phyloP scores from a whole-genome alignment of 352 stramenopile genomes.

The Globisporangium paroecandrum region DNA sequence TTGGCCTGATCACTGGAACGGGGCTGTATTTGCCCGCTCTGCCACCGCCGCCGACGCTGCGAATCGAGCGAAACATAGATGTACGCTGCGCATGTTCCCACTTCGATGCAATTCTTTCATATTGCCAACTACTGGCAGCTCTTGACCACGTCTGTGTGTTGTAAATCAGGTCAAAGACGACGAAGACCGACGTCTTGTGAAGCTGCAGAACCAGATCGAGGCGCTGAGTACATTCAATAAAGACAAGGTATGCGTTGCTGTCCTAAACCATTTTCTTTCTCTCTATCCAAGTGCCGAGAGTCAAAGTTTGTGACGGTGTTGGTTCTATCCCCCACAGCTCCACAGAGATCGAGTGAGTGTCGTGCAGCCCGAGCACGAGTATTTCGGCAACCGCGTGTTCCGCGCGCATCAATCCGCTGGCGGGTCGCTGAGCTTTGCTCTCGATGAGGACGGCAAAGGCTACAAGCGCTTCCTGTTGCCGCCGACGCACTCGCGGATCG shows the following conservation, averaged over 20 bases:
- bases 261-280: not conserved
- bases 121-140: not conserved
- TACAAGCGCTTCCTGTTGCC: slow-evolving; percentile 41
- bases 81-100: slow-evolving; percentile 31
- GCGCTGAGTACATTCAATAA: slow-evolving; percentile 79
- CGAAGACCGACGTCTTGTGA: slow-evolving; percentile 91
- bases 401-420: slow-evolving; percentile 27
- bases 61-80: slow-evolving; percentile 94
- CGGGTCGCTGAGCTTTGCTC: slow-evolving; percentile 15
- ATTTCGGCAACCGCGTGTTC: slow-evolving; percentile 30
- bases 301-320: not conserved
- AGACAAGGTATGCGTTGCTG: slow-evolving; percentile 43
- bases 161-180: slow-evolving; percentile 85
- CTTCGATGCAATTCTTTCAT: not conserved
- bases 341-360: slow-evolving; percentile 61
- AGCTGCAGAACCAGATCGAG: slow-evolving; percentile 93
- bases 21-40: slow-evolving; percentile 93
- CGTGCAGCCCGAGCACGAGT: slow-evolving; percentile 61
- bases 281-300: not conserved
- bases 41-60: slow-evolving; percentile 89
- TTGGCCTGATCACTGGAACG: slow-evolving; percentile 90
- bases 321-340: slow-evolving; percentile 28
- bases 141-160: not conserved
- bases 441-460: slow-evolving; percentile 44
- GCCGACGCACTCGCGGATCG: slow-evolving; percentile 24